These are phyloP conservation scores for Aspergillus fijiensis DNA, from an alignment of 2,329 filamentous ascomycete species.

Conservation along the genomic window DNA sequence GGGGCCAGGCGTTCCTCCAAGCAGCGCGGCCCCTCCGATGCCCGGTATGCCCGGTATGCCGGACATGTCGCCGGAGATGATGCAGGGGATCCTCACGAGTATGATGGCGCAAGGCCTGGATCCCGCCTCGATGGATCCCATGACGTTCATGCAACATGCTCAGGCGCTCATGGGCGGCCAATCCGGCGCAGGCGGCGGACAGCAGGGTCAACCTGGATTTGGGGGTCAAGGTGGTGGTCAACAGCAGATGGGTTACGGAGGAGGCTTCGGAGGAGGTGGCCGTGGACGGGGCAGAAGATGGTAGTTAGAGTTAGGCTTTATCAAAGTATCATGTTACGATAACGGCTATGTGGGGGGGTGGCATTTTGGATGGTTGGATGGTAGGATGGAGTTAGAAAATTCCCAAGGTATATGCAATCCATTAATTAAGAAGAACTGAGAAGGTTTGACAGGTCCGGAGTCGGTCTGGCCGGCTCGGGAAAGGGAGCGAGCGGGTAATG, in stretches of 20 bases:
- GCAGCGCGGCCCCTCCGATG: conserved; percentile 35
- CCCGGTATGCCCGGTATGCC: conserved; percentile 47
- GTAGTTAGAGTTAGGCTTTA: conserved; percentile 20
- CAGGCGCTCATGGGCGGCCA: conserved; percentile 51
- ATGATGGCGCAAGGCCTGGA: conserved; percentile 57
- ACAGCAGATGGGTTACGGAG: conserved; percentile 45
- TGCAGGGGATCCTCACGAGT: conserved; percentile 58
- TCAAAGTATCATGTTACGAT: conserved; percentile 13
- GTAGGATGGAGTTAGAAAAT: background rate
- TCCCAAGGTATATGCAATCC: background rate
- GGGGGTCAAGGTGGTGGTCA: conserved; percentile 39
- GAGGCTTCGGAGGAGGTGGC: conserved; percentile 41
- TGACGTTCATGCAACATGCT: conserved; percentile 55
- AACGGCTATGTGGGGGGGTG: conserved; percentile 9
- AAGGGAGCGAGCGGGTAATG: background rate
- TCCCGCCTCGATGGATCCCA: conserved; percentile 54
- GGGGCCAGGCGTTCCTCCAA: conserved; percentile 27
- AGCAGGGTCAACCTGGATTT: conserved; percentile 37
- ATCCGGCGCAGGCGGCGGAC: conserved; percentile 39
- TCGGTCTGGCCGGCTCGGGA: background rate
- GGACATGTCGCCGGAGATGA: conserved; percentile 55
- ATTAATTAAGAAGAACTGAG: background rate
- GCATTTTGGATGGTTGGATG: background rate
- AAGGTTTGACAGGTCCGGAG: background rate
- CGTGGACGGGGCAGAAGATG: conserved; percentile 43